Percentiles rank a stretch among this genome's conserved stretches.
Conservation (phyloP, 1,284 basidiomycete species). For the Bjerkandera adusta region DNA sequence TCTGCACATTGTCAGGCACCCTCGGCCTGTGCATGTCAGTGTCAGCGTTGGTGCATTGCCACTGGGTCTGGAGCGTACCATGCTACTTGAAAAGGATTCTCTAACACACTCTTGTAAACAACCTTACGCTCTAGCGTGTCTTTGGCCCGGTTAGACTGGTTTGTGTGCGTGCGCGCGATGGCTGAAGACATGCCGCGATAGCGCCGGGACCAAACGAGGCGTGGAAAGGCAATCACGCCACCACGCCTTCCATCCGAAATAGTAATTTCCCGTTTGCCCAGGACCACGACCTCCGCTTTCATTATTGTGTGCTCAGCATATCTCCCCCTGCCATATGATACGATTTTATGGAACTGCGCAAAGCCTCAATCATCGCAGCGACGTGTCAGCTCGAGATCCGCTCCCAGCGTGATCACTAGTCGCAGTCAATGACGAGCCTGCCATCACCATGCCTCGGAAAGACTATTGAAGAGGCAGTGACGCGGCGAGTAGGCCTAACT, state of each 20-base stretch:
- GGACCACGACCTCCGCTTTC: neutral
- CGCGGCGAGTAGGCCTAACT: too few relatives aligned
- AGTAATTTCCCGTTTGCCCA: neutral
- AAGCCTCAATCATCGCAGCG: too few relatives aligned
- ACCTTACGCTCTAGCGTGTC: conserved; percentile 44
- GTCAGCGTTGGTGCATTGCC: too few relatives aligned
- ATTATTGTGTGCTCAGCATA: too few relatives aligned
- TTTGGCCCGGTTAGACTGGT: conserved; percentile 60
- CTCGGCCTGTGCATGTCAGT: conserved; percentile 51
- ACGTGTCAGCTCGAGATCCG: too few relatives aligned
- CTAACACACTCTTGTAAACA: conserved; percentile 66
- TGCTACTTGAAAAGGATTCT: conserved; percentile 67
- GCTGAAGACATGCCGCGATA: conserved; percentile 38
- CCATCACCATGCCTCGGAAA: too few relatives aligned
- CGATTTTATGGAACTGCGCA: too few relatives aligned
- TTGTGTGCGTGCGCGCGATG: conserved; percentile 46
- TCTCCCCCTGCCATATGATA: too few relatives aligned
- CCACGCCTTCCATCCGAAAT: conserved; percentile 1
- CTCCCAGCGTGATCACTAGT: too few relatives aligned
- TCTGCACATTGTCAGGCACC: conserved; percentile 63
- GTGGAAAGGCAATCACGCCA: conserved; percentile 1
- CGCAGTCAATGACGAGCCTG: too few relatives aligned
- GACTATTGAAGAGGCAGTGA: too few relatives aligned
- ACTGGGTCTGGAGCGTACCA: conserved; percentile 45
- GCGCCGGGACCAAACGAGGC: neutral